Evolutionary conservation across 2,329 filamentous ascomycete species (phyloP).

Genomic region (Bisporella sp.): DNA sequence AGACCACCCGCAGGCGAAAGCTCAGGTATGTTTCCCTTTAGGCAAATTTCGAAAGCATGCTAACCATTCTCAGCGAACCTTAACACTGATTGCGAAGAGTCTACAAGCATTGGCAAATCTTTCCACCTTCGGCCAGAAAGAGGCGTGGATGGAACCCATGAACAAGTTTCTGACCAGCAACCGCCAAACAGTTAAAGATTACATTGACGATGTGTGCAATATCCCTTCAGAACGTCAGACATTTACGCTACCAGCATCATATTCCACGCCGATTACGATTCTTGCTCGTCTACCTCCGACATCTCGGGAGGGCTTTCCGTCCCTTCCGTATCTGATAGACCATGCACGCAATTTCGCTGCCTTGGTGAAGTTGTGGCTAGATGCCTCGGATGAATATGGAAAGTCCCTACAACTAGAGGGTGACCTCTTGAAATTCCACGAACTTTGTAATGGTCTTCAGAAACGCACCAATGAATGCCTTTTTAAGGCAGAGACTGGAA

Average conservation of each 20-base stretch:
- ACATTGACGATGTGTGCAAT: conserved; percentile 79
- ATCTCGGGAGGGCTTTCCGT: conserved; percentile 86
- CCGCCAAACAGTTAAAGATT: conserved; percentile 74
- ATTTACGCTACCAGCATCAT: conserved; percentile 68
- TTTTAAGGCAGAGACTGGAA: conserved; percentile 21
- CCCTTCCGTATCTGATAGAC: conserved; percentile 87
- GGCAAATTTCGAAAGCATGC: background rate
- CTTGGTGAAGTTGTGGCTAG: conserved; percentile 74
- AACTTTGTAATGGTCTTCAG: conserved; percentile 24
- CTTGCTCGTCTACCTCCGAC: conserved; percentile 72
- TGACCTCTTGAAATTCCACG: conserved; percentile 25
- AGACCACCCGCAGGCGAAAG: conserved; percentile 76
- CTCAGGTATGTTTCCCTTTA: conserved; percentile 35
- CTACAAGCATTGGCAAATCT: conserved; percentile 87
- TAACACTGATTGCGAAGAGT: conserved; percentile 89
- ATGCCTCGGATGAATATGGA: conserved; percentile 32
- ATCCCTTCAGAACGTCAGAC: conserved; percentile 66
- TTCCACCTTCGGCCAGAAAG: conserved; percentile 86
- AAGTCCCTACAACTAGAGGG: conserved; percentile 17
- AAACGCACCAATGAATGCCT: conserved; percentile 26
- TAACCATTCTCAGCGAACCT: conserved; percentile 54
- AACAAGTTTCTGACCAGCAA: conserved; percentile 76
- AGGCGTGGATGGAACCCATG: conserved; percentile 99
- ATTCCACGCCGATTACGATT: conserved; percentile 89
- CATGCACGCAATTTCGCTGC: conserved; percentile 78